Conservation (phyloP, 805 yeast species). For the Yamadazyma olivae region DNA sequence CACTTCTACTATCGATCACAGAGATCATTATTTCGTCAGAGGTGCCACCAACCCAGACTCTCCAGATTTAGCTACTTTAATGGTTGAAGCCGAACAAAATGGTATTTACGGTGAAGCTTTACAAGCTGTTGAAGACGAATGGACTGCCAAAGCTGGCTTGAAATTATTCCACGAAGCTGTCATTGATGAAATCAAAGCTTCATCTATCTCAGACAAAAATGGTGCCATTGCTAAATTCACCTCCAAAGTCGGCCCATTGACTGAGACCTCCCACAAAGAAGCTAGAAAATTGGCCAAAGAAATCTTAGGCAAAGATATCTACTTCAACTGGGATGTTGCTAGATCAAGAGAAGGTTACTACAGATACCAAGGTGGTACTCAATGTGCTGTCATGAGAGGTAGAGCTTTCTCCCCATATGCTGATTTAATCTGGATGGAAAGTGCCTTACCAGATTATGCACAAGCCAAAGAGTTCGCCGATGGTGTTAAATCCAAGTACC, state of each 20-base stretch:
- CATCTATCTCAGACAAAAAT: slow-evolving; percentile 57
- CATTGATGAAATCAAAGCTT: slow-evolving; percentile 69
- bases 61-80: slow-evolving; percentile 68
- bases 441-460: slow-evolving; percentile 86
- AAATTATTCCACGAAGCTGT: slow-evolving; percentile 92
- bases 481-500: slow-evolving; percentile 78
- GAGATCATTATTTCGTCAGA: slow-evolving; percentile 90
- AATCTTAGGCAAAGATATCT: slow-evolving; percentile 75
- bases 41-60: slow-evolving; percentile 88
- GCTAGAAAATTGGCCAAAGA: slow-evolving; percentile 74
- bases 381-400: slow-evolving; percentile 96
- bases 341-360: slow-evolving; percentile 97
- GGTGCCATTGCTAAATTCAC: slow-evolving; percentile 63
- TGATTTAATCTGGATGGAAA: slow-evolving; percentile 98
- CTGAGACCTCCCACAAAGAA: slow-evolving; percentile 72
- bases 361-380: slow-evolving; percentile 94
- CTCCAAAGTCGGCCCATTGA: slow-evolving; percentile 67
- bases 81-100: slow-evolving; percentile 74
- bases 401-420: slow-evolving; percentile 93
- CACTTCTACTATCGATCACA: slow-evolving; percentile 88
- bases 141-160: slow-evolving; percentile 80
- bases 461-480: slow-evolving; percentile 95
- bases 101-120: slow-evolving; percentile 74
- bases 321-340: slow-evolving; percentile 93
- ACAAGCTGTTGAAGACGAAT: slow-evolving; percentile 71